Evolutionary conservation across 768 basidiomycete species (phyloP).

Genomic region (Rhodotorula babjevae): DNA sequence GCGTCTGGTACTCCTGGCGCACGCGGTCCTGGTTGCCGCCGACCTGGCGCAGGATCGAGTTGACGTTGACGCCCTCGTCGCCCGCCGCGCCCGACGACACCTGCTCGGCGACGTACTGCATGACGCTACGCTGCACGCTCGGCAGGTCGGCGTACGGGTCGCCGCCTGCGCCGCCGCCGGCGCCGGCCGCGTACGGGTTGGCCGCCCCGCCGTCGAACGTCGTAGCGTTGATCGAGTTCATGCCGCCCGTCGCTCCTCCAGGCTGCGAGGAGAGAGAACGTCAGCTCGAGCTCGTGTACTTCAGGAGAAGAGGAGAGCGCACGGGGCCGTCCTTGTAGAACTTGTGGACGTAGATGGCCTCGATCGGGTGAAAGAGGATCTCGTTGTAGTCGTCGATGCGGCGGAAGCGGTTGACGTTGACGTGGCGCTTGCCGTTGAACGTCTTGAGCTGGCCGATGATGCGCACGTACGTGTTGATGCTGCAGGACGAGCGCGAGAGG

Average conservation of each 20-base stretch:
- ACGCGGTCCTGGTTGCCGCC: constrained; percentile 59
- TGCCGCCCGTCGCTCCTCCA: constrained; percentile 4
- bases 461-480: constrained; percentile 71
- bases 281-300: background rate
- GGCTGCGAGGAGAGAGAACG: background rate
- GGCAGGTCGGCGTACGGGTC: constrained; percentile 58
- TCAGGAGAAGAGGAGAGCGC: background rate
- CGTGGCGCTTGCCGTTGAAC: constrained; percentile 73
- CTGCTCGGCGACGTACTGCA: constrained; percentile 56
- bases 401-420: constrained; percentile 72
- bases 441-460: constrained; percentile 75
- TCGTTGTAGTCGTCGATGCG: constrained; percentile 67
- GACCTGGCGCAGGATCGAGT: constrained; percentile 63
- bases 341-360: constrained; percentile 66
- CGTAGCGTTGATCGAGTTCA: constrained; percentile 4
- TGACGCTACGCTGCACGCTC: constrained; percentile 59
- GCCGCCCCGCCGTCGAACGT: constrained; percentile 33
- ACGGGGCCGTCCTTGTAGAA: constrained; percentile 61
- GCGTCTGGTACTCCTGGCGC: constrained; percentile 63
- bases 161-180: constrained; percentile 2
- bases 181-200: constrained; percentile 29
- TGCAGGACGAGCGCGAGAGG: too few species aligned
- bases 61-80: constrained; percentile 68
- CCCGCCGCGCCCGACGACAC: background rate
- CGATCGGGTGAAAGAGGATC: constrained; percentile 72